Percentiles rank a stretch among this genome's conserved stretches.
Conservation (phyloP, 176 grass and related monocot species). For the Pharus latifolius region DNA sequence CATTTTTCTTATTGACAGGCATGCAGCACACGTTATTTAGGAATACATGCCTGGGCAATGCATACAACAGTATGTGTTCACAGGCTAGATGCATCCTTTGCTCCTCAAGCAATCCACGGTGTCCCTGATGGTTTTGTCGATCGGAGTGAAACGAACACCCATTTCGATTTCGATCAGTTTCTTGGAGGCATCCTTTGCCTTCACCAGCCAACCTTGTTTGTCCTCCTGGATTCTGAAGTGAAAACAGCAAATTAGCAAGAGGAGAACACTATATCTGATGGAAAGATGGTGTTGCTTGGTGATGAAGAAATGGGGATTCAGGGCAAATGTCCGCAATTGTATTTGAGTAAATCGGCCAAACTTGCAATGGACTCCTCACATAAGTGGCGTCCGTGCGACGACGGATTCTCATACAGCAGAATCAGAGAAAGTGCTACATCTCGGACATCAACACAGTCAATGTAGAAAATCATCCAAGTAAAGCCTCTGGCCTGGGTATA, state of each 20-base stretch:
- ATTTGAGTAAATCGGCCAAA: conserved; percentile 10
- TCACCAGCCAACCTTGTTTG: conserved; percentile 39
- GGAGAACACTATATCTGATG: background rate
- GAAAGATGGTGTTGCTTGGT: background rate
- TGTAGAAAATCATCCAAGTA: conserved; percentile 11
- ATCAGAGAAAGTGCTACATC: conserved; percentile 27
- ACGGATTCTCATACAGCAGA: conserved; percentile 23
- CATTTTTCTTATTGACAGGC: too few relatives aligned
- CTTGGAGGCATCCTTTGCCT: conserved; percentile 26
- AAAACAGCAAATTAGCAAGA: background rate
- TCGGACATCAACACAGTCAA: conserved; percentile 42
- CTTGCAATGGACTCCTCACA: conserved; percentile 20
- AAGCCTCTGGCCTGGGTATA: conserved; percentile 14
- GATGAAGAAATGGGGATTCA: conserved; percentile 11
- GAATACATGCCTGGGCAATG: too few relatives aligned
- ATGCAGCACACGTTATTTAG: too few relatives aligned
- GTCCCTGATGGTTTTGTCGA: conserved; percentile 34
- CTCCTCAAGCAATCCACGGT: conserved; percentile 33
- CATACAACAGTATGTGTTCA: too few relatives aligned
- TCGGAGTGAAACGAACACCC: conserved; percentile 31
- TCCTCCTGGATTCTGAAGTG: conserved; percentile 30
- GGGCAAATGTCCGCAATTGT: conserved; percentile 34
- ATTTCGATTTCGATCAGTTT: conserved; percentile 38
- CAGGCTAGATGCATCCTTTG: conserved; percentile 26
- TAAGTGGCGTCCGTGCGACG: conserved; percentile 39